A percentile compares a stretch with the other conserved stretches of the same genome.
These are phyloP conservation scores for Cladorrhinum sp. DNA, from an alignment of 2,329 filamentous ascomycete species.

Conservation along the genomic window DNA sequence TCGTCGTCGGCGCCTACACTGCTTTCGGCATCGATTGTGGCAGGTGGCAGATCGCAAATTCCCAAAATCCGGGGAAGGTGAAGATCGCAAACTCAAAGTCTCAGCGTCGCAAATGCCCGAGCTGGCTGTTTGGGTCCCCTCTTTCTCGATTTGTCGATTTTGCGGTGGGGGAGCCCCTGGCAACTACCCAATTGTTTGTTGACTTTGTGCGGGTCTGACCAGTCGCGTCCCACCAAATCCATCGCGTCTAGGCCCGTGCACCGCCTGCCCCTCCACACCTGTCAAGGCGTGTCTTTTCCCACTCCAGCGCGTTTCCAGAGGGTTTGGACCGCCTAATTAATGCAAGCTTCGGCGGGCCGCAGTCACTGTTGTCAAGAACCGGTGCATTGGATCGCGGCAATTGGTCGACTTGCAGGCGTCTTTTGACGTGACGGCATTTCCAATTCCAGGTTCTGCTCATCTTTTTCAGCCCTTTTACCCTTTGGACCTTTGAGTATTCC, in stretches of 20 bases:
- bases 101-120: not conserved
- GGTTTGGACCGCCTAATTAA: not conserved
- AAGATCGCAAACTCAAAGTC: not conserved
- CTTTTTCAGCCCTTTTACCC: not conserved
- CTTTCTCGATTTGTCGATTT: slow-evolving; percentile 11
- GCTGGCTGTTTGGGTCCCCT: slow-evolving; percentile 7
- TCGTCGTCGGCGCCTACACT: slow-evolving; percentile 7
- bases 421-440: not conserved
- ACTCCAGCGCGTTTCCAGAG: not conserved
- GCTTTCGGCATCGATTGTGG: slow-evolving; percentile 11
- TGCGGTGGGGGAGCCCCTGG: slow-evolving; percentile 27
- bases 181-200: slow-evolving; percentile 37
- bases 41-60: not conserved
- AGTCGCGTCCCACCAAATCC: slow-evolving; percentile 12
- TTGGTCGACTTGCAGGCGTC: not conserved
- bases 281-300: not conserved
- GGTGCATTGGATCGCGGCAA: not conserved
- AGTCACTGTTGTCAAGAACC: not conserved
- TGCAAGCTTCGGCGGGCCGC: not conserved
- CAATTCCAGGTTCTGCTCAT: not conserved
- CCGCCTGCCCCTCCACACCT: slow-evolving; percentile 16
- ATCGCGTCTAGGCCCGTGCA: slow-evolving; percentile 21
- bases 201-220: slow-evolving; percentile 26
- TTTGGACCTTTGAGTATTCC: not conserved
- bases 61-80: not conserved